A percentile compares a stretch with the other conserved stretches of the same genome.
Conservation (phyloP, 2,329 filamentous ascomycete genomes). For the Rasamsonia emersonii region DNA sequence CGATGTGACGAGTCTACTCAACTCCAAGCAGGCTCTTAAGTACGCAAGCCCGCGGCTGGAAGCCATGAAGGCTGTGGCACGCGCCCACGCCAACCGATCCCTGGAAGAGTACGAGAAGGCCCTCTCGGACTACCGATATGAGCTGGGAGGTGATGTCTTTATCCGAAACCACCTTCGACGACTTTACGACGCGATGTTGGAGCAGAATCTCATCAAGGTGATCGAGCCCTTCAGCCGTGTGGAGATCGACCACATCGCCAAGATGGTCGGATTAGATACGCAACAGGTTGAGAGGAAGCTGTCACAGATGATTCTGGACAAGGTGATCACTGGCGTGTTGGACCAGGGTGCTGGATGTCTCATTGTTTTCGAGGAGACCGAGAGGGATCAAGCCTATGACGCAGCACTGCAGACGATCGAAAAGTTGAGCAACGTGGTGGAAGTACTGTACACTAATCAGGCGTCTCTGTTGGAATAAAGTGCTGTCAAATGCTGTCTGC, state of each 20-base stretch:
- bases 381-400: slow-evolving; percentile 89
- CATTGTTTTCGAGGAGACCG: slow-evolving; percentile 93
- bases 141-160: slow-evolving; percentile 89
- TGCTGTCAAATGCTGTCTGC: slow-evolving; percentile 1
- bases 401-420: slow-evolving; percentile 90
- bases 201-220: slow-evolving; percentile 99
- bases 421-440: slow-evolving; percentile 93
- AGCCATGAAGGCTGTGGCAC: slow-evolving; percentile 97
- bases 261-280: slow-evolving; percentile 94
- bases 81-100: slow-evolving; percentile 89
- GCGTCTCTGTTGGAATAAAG: slow-evolving; percentile 82
- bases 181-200: slow-evolving; percentile 95
- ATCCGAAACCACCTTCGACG: slow-evolving; percentile 94
- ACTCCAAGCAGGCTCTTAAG: slow-evolving; percentile 91
- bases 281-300: slow-evolving; percentile 97
- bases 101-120: slow-evolving; percentile 96
- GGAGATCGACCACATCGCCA: slow-evolving; percentile 92
- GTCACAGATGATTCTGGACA: slow-evolving; percentile 98
- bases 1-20: slow-evolving; percentile 91
- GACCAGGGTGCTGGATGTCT: slow-evolving; percentile 97
- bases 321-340: slow-evolving; percentile 94
- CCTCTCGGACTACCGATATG: slow-evolving; percentile 79
- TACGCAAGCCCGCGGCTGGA: slow-evolving; percentile 94
- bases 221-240: slow-evolving; percentile 98
- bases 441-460: slow-evolving; percentile 96